Conservation (phyloP, 2,329 filamentous ascomycete species). For the Colletotrichum orbiculare region DNA sequence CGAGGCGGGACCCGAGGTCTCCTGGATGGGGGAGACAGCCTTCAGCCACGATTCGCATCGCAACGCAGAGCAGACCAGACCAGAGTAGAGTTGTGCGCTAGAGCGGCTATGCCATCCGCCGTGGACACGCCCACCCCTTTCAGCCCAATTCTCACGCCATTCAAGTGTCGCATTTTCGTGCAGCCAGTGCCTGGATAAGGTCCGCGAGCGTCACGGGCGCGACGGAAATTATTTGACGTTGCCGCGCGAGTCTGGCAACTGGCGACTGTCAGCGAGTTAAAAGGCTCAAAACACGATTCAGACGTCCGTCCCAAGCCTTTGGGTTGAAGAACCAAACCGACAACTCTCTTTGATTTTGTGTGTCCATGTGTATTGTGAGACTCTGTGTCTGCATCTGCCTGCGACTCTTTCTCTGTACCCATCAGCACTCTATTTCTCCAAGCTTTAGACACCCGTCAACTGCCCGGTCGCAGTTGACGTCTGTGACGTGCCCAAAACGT, state of each 20-base stretch:
- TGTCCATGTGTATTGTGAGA: background rate
- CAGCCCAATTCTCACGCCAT: slow-evolving; percentile 33
- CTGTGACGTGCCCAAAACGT: slow-evolving; percentile 31
- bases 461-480: slow-evolving; percentile 30
- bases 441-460: slow-evolving; percentile 21
- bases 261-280: slow-evolving; percentile 13
- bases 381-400: slow-evolving; percentile 5
- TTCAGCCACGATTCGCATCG: too few relatives aligned
- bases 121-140: slow-evolving; percentile 33
- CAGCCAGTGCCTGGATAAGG: slow-evolving; percentile 26
- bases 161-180: slow-evolving; percentile 23
- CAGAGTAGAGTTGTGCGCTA: slow-evolving; percentile 30
- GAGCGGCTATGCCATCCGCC: slow-evolving; percentile 35
- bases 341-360: slow-evolving; percentile 2
- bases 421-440: background rate
- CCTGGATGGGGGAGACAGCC: slow-evolving; percentile 8
- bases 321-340: slow-evolving; percentile 22
- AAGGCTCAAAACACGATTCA: slow-evolving; percentile 29
- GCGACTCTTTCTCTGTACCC: background rate
- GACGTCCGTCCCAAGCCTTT: slow-evolving; percentile 24
- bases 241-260: slow-evolving; percentile 28
- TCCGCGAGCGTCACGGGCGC: slow-evolving; percentile 30
- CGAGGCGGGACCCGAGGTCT: slow-evolving; percentile 26
- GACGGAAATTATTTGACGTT: slow-evolving; percentile 21
- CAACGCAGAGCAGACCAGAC: background rate